Conservation (phyloP, 2,329 filamentous ascomycete species). For the Diaporthe helianthi region DNA sequence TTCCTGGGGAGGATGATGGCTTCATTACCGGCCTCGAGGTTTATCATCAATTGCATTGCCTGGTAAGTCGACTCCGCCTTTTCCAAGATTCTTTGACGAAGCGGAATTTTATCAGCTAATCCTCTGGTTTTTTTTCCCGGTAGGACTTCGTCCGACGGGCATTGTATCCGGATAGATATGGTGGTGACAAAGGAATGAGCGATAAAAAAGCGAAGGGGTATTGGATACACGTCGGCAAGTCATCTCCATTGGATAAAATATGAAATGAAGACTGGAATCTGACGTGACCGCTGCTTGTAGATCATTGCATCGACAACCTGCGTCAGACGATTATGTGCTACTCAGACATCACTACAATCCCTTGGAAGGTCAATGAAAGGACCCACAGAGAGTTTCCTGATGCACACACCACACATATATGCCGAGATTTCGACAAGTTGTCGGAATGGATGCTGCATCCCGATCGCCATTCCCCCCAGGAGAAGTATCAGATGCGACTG, state of each 20-base stretch:
- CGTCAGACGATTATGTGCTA: conserved; percentile 32
- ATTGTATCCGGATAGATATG: not conserved
- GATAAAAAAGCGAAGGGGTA: not conserved
- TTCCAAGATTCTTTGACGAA: not conserved
- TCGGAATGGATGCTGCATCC: conserved; percentile 31
- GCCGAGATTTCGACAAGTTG: conserved; percentile 29
- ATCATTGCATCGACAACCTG: conserved; percentile 16
- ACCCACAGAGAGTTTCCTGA: conserved; percentile 29
- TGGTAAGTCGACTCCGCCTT: not conserved
- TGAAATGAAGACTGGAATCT: not conserved
- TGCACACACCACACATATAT: conserved; percentile 28
- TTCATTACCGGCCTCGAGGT: not conserved
- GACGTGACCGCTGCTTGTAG: not conserved
- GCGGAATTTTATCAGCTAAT: not conserved
- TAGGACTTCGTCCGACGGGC: not conserved
- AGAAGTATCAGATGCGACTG: conserved; percentile 26
- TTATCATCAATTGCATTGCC: not conserved
- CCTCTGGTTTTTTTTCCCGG: not conserved
- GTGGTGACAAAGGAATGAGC: not conserved
- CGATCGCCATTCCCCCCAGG: conserved; percentile 29
- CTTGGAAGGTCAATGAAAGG: conserved; percentile 24
- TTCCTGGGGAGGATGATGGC: not conserved
- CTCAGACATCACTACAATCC: conserved; percentile 29
- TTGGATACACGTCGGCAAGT: not conserved
- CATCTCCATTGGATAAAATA: not conserved